Percentiles rank a stretch among this genome's conserved stretches.
Evolutionary conservation across 495 filamentous ascomycete species (phyloP).

Genomic region (Evansstolkia leycettana): DNA sequence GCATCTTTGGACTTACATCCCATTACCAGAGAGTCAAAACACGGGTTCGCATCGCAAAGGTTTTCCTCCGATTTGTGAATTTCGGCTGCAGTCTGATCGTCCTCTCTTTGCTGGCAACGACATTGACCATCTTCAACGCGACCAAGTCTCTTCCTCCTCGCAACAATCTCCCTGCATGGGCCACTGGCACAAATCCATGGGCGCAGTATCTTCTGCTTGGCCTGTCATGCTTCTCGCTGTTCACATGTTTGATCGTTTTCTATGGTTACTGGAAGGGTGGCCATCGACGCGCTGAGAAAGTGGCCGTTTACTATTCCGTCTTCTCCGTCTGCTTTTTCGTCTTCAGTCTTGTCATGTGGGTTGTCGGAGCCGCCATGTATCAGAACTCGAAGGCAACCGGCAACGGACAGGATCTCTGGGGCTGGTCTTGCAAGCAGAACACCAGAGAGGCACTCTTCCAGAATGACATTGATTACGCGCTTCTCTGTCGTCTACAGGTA

Average conservation of each 20-base stretch:
- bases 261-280: conserved; percentile 81
- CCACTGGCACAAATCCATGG: conserved; percentile 67
- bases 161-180: conserved; percentile 76
- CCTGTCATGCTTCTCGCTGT: conserved; percentile 68
- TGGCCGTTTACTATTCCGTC: conserved; percentile 82
- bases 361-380: conserved; percentile 71
- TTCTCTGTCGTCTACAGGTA: conserved; percentile 93
- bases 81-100: conserved; percentile 96
- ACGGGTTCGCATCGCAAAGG: conserved; percentile 85
- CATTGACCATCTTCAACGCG: conserved; percentile 80
- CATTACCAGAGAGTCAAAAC: conserved; percentile 70
- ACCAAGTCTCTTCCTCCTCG: conserved; percentile 61
- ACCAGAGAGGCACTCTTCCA: conserved; percentile 60
- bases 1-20: neutral
- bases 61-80: conserved; percentile 84
- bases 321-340: conserved; percentile 90
- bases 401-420: conserved; percentile 82
- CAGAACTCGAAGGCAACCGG: conserved; percentile 62
- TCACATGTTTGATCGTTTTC: conserved; percentile 69
- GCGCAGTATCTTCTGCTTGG: conserved; percentile 73
- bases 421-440: conserved; percentile 90
- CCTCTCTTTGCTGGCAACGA: conserved; percentile 70
- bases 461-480: conserved; percentile 69
- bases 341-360: conserved; percentile 90
- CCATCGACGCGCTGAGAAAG: conserved; percentile 80